These are phyloP conservation scores for Misopates orontium DNA, from an alignment of 257 asterid species.

Conservation along the genomic window DNA sequence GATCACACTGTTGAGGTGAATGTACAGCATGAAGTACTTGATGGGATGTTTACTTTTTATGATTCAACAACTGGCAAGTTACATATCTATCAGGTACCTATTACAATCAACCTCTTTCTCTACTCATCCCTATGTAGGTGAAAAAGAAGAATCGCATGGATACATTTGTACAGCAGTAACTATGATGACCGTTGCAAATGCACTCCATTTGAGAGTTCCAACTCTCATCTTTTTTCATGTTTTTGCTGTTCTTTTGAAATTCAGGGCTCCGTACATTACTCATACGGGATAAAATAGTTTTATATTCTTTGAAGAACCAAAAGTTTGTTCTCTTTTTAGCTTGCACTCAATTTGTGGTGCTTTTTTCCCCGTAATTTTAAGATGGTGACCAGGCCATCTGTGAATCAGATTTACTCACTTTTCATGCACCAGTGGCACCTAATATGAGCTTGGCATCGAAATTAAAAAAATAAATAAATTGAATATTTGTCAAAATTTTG, in stretches of 20 bases:
- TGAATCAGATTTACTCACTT: background rate
- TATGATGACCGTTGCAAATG: too few relatives aligned
- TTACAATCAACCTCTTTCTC: slow-evolving; percentile 20
- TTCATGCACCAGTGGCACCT: background rate
- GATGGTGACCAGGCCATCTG: background rate
- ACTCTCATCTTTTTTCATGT: slow-evolving; percentile 8
- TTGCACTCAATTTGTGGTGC: background rate
- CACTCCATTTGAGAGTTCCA: background rate
- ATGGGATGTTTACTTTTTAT: slow-evolving; percentile 82
- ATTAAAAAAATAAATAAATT: background rate
- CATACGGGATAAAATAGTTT: background rate
- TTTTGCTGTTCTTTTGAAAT: background rate
- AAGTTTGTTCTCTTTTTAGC: background rate
- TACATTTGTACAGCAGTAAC: too few relatives aligned
- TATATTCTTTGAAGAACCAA: background rate
- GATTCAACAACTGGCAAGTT: slow-evolving; percentile 70
- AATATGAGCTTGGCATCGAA: slow-evolving; percentile 7
- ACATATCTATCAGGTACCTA: slow-evolving; percentile 76
- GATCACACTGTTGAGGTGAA: slow-evolving; percentile 72
- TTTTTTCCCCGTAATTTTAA: background rate
- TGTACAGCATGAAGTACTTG: slow-evolving; percentile 76
- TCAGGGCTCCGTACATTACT: background rate
- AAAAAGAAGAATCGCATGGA: background rate
- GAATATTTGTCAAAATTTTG: background rate
- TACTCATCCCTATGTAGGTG: slow-evolving; percentile 9